Percentiles rank a stretch among this genome's conserved stretches.
Conservation (phyloP, 2,329 filamentous ascomycete species). For the Claviceps pazoutovae region DNA sequence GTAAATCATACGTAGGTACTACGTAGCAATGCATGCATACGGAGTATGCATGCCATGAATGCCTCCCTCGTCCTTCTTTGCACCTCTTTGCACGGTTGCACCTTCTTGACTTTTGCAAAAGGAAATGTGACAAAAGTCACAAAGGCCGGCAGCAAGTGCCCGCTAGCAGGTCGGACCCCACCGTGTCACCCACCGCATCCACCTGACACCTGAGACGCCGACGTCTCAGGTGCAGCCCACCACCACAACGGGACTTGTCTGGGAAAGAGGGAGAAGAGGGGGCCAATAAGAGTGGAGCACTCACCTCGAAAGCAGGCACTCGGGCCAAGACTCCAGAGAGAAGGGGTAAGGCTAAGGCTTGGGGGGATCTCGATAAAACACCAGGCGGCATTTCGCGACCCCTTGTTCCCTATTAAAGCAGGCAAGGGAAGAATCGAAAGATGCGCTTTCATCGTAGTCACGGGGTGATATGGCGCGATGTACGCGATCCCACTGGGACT, state of each 20-base stretch:
- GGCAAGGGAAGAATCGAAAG: neutral
- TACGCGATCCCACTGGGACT: no score
- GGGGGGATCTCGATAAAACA: neutral
- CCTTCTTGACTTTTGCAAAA: no score
- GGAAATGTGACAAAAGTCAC: no score
- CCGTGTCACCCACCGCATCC: conserved; percentile 4
- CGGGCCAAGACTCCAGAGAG: neutral
- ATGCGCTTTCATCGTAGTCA: neutral
- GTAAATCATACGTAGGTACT: no score
- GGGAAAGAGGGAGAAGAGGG: neutral
- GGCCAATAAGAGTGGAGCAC: neutral
- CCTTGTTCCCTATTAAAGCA: neutral
- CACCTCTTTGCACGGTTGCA: no score
- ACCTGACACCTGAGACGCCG: conserved; percentile 18
- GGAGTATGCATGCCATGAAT: no score
- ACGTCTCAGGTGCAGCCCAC: conserved; percentile 19
- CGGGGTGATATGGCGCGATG: no score
- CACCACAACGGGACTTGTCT: neutral
- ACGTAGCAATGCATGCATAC: no score
- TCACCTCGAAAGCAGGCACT: neutral
- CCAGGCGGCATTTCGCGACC: neutral
- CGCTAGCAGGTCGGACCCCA: neutral
- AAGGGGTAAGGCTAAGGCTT: neutral
- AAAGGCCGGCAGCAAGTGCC: neutral
- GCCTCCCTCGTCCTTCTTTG: no score